Conservation (phyloP, 78 protist genomes). For the Dictyostelium purpureum region DNA sequence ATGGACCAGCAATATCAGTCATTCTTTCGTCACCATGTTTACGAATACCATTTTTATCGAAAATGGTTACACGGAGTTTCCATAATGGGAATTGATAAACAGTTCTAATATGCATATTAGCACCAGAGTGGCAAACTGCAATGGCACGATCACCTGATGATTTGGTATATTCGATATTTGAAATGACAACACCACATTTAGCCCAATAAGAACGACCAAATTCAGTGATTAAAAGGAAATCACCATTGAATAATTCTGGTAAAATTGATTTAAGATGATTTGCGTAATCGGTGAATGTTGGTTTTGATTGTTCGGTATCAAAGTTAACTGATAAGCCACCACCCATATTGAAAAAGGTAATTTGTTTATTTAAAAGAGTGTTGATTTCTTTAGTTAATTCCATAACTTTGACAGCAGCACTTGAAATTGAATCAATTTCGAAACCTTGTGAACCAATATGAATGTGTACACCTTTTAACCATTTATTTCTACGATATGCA, state of each 20-base stretch:
- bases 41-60: slow-evolving; percentile 4
- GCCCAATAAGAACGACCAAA: slow-evolving; percentile 68
- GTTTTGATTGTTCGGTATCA: slow-evolving; percentile 18
- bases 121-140: slow-evolving; percentile 55
- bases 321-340: slow-evolving; percentile 73
- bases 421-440: slow-evolving; percentile 24
- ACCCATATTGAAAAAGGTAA: slow-evolving; percentile 42
- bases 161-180: slow-evolving; percentile 38
- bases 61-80: slow-evolving; percentile 35
- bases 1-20: slow-evolving; percentile 66
- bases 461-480: slow-evolving; percentile 31
- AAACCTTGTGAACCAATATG: slow-evolving; percentile 79
- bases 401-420: slow-evolving; percentile 22
- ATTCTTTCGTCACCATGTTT: slow-evolving; percentile 6
- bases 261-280: background rate
- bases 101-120: slow-evolving; percentile 44
- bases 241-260: slow-evolving; percentile 47
- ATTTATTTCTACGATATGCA: background rate
- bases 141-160: slow-evolving; percentile 37
- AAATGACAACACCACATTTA: slow-evolving; percentile 42
- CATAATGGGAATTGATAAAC: slow-evolving; percentile 66
- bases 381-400: slow-evolving; percentile 33
- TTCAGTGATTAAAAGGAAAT: slow-evolving; percentile 39
- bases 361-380: background rate
- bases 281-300: slow-evolving; percentile 48